Conservation (phyloP, 768 basidiomycete genomes). For the Termitomyces sp. region DNA sequence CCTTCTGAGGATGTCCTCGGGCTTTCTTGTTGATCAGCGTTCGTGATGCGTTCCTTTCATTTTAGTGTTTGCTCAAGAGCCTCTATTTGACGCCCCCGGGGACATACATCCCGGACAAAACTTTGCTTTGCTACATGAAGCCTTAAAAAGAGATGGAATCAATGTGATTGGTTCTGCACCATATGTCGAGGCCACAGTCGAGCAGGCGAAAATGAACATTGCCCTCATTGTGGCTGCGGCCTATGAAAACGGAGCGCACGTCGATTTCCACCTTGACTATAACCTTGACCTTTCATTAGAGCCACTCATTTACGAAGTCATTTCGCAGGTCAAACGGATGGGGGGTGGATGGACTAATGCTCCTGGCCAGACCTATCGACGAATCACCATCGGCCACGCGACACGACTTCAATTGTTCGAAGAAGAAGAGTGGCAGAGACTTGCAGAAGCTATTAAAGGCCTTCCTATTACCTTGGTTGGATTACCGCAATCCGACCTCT, state of each 20-base stretch:
- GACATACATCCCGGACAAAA: conserved; percentile 36
- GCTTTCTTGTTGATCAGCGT: conserved; percentile 7
- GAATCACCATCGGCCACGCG: conserved; percentile 56
- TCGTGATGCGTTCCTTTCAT: background rate
- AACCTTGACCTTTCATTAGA: conserved; percentile 46
- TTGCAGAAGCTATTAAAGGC: conserved; percentile 31
- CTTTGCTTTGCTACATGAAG: conserved; percentile 36
- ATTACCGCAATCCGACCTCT: conserved; percentile 60
- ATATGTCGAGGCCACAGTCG: conserved; percentile 49
- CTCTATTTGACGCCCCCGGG: conserved; percentile 35
- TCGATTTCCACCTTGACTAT: conserved; percentile 68
- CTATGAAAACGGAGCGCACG: conserved; percentile 29
- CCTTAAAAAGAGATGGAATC: conserved; percentile 33
- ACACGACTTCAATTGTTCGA: conserved; percentile 52
- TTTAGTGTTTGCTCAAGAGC: conserved; percentile 58
- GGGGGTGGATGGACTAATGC: conserved; percentile 12
- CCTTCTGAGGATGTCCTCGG: conserved; percentile 6
- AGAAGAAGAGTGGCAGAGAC: conserved; percentile 36
- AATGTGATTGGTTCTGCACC: conserved; percentile 59
- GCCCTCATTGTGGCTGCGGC: conserved; percentile 45
- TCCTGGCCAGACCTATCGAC: conserved; percentile 21
- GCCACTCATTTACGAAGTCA: conserved; percentile 52
- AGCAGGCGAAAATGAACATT: conserved; percentile 49
- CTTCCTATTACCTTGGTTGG: conserved; percentile 51
- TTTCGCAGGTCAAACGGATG: conserved; percentile 29